Conservation (phyloP, 2,329 filamentous ascomycete genomes). For the Fusarium graminum region DNA sequence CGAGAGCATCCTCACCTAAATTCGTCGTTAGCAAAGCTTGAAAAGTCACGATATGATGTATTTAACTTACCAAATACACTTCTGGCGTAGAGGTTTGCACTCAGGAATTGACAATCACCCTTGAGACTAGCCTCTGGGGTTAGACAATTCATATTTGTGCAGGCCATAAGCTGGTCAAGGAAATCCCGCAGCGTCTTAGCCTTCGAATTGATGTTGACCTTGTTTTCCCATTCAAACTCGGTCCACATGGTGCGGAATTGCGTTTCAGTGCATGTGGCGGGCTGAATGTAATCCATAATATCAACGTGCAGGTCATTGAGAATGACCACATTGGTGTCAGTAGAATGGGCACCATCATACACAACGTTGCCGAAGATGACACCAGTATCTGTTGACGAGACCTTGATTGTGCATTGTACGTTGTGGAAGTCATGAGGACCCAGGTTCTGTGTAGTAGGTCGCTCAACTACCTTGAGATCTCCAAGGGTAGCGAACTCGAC, state of each 20-base stretch:
- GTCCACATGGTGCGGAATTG: conserved; percentile 99
- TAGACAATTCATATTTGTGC: conserved; percentile 98
- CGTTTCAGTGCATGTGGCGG: conserved; percentile 94
- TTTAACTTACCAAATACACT: conserved; percentile 93
- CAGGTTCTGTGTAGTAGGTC: conserved; percentile 95
- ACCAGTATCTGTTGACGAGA: conserved; percentile 96
- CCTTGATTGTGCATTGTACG: conserved; percentile 98
- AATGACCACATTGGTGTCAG: conserved; percentile 96
- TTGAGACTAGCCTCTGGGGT: conserved; percentile 96
- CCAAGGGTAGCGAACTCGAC: conserved; percentile 99
- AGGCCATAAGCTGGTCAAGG: conserved; percentile 93
- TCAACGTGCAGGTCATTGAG: conserved; percentile 98
- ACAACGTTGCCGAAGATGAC: conserved; percentile 99
- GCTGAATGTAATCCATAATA: conserved; percentile 99
- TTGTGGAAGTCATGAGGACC: conserved; percentile 97
- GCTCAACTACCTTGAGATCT: conserved; percentile 97
- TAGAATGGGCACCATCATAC: conserved; percentile 92
- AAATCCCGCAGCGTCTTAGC: conserved; percentile 92
- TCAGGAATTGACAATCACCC: conserved; percentile 97
- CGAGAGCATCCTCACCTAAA: conserved; percentile 96
- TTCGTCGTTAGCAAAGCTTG: conserved; percentile 43
- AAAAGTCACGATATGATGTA: not conserved
- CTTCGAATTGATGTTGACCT: conserved; percentile 99
- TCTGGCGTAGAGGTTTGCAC: conserved; percentile 94
- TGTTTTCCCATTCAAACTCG: conserved; percentile 99